A percentile compares a stretch with the other conserved stretches of the same genome.
These are phyloP conservation scores for Bipolaris sorokiniana DNA, from an alignment of 2,329 filamentous ascomycete genomes.

Conservation along the genomic window DNA sequence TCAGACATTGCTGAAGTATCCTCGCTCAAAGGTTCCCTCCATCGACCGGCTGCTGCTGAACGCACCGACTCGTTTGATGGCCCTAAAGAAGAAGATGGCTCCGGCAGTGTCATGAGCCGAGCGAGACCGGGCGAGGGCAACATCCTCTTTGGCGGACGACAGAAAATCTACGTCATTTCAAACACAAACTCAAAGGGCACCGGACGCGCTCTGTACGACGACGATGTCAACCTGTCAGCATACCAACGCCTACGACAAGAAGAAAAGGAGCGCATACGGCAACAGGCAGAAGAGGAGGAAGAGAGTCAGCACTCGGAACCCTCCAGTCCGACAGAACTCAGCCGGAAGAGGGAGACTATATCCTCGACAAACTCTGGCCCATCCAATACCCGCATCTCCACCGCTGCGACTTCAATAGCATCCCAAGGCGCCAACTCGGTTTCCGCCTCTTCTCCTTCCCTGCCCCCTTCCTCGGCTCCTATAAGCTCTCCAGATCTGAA, in stretches of 20 bases:
- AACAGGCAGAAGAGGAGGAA: constrained; percentile 45
- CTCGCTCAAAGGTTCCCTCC: constrained; percentile 65
- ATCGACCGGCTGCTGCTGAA: constrained; percentile 65
- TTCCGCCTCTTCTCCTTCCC: constrained; percentile 40
- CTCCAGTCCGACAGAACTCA: constrained; percentile 63
- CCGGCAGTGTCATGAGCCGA: constrained; percentile 81
- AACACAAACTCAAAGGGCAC: constrained; percentile 54
- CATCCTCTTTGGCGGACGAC: constrained; percentile 89
- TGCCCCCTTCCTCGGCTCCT: constrained; percentile 32
- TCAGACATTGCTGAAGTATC: constrained; percentile 90
- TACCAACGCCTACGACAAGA: constrained; percentile 77
- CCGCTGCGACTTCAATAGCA: constrained; percentile 85
- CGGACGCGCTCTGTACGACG: constrained; percentile 77
- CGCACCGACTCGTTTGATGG: constrained; percentile 70
- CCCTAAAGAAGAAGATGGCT: constrained; percentile 70
- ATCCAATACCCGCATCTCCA: constrained; percentile 73
- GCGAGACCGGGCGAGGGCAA: constrained; percentile 87
- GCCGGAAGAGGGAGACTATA: constrained; percentile 78
- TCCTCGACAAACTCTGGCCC: constrained; percentile 81
- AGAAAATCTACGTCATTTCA: constrained; percentile 91
- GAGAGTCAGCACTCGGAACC: constrained; percentile 53
- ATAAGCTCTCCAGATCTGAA: constrained; percentile 57
- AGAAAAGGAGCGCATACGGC: constrained; percentile 53
- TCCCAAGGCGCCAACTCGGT: constrained; percentile 64
- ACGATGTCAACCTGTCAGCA: constrained; percentile 81